Evolutionary conservation across 1,139 yeast genomes (phyloP).

Genomic region (Debaryomycetaceae sp.): DNA sequence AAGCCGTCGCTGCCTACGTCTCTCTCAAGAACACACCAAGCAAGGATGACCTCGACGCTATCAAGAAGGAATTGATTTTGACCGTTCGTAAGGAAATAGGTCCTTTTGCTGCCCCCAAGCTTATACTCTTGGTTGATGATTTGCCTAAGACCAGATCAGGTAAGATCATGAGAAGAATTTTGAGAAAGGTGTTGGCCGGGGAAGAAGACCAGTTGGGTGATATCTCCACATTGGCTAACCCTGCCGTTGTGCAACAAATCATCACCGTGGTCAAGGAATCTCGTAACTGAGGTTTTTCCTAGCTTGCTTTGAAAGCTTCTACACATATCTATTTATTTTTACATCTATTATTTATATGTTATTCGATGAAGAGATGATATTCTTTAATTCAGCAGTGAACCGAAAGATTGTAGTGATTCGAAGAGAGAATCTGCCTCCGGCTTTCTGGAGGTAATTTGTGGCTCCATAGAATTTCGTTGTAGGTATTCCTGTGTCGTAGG

Average conservation of each 20-base stretch:
- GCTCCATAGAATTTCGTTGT: constrained; percentile 45
- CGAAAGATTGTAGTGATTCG: constrained; percentile 13
- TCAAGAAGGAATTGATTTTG: constrained; percentile 65
- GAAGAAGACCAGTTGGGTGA: constrained; percentile 80
- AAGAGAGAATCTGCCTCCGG: constrained; percentile 69
- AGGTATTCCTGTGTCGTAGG: constrained; percentile 83
- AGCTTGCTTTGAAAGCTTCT: neutral
- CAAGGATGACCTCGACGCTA: constrained; percentile 46
- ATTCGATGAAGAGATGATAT: neutral
- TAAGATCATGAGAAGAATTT: constrained; percentile 79
- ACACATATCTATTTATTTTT: neutral
- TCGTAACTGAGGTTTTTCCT: constrained; percentile 1
- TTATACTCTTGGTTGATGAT: constrained; percentile 68
- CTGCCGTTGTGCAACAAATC: constrained; percentile 62
- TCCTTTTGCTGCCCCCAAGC: constrained; percentile 80
- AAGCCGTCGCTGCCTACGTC: constrained; percentile 80
- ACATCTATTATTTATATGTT: constrained; percentile 1
- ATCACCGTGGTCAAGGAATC: constrained; percentile 52
- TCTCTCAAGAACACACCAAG: constrained; percentile 50
- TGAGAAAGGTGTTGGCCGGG: constrained; percentile 73
- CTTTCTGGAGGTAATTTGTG: constrained; percentile 62
- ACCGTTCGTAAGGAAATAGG: constrained; percentile 80
- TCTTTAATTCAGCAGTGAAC: neutral
- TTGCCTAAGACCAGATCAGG: constrained; percentile 84
- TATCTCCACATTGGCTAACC: constrained; percentile 72